Evolutionary conservation across 2,329 filamentous ascomycete genomes (phyloP), one percentile per base, ranked within the genome.

Genomic region (Diaporthe aspalathi): DNA sequence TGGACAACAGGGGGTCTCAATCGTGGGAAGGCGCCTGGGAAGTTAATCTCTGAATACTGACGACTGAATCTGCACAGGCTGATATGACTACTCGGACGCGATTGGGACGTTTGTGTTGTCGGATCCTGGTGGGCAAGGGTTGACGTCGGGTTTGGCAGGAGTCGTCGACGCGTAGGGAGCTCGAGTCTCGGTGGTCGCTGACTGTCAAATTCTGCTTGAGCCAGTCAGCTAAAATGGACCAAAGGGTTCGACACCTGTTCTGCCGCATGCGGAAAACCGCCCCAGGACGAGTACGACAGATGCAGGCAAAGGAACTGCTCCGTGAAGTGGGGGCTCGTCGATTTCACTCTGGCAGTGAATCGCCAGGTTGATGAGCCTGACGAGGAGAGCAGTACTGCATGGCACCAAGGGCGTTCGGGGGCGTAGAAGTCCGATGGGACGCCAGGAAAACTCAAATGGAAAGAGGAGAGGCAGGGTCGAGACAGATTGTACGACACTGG

Each of bases 131-230:
- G 35, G 35, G 6, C 35, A 38, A 38, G 38, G 47, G 29, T 27
- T 17, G 5, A 45, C 29, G 60, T 27, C 12, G 43, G 60, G 22
- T 1, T n/a, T 50, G 60, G 29, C n/a, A 50, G 45, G 60, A 65
- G 27, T 27, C 27, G 60, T 65, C 29, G 45, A 47, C 43, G 45
- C 67, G 53, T 50, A 24, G 43, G 40, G 24, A 50, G 67, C 43
- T 47, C 24, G 45, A 32, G n/a, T 52, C 17, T 12, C 43, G 12
- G 67, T 52, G 45, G 32, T 29, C 50, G 40, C 24, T 49, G 43
- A 32, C 66, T 60, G 67, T 68, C 53, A 68, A 68, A 68, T 50
- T 68, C 67, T 68, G 67, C 67, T 68, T 16, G 53, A 50, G 66
- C 29, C 24, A 53, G 53, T 68, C 35, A 68, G 67, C 67, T 50